Base-by-base conservation (phyloP, 345 rosid genomes). In the Eucalyptus melliodora region DNA sequence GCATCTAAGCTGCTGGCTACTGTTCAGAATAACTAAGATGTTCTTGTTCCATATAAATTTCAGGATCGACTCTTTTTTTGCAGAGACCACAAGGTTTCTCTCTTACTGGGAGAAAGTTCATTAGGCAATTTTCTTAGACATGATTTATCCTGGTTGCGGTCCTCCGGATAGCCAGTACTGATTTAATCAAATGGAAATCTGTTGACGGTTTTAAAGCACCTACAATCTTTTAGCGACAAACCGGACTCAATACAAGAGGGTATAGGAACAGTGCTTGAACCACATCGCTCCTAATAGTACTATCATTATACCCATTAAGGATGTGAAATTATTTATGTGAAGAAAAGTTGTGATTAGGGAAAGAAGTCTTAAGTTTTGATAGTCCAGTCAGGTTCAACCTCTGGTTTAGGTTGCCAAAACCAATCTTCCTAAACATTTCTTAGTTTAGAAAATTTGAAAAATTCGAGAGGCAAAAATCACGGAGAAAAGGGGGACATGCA, bases 1-100 rank as follows among this genome's bases (percentile, higher is more conserved):
- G 96, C 97, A 86, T 92, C 97, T 77, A 59, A 93, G 91, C 92
- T 96, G 91, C 89, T 94, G 50, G 88, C 37, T 30, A 90, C 30
- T 9, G 80, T 62, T 60, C 3, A 21, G 6, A 72, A 72, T 37
- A 72, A 37, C 82, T 72, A 72, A 2, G 44, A 72, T 19, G 45
- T 72, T 17, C 26, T 72, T 72, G 44, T 9, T 8, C 82, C 44
- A 9, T 17, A 37, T 37, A 72, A 34, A 19, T 72, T 5, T 37
- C 82, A 34, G 82, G 45, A 72, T 21, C 7, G 45, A 72, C 45
- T 72, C 82, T 19, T 1, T 72, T 37, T 37, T 72, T 19, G 44
- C 82, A 34, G 26, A 0, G 45, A 37, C 44, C 82, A 17, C 44
- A 19, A 37, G 13, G 82, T 37, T 34, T 72, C 82, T 72, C 45